phyloP scores from a whole-genome alignment of 345 rosid species.

The Boechera divaricarpa region DNA sequence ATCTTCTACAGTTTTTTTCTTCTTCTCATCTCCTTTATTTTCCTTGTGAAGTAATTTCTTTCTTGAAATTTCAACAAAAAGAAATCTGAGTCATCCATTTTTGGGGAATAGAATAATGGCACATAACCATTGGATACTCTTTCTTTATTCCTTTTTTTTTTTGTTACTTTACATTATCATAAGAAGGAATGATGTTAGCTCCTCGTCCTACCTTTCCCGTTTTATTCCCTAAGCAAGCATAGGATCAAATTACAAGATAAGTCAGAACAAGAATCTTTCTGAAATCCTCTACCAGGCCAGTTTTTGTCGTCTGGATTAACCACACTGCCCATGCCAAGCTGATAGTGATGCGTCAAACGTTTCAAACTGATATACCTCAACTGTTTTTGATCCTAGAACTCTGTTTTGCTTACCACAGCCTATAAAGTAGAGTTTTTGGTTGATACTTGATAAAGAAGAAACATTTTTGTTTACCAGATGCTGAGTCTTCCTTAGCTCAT shows the following conservation, averaged over 20 bases:
- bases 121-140: slow-evolving; percentile 22
- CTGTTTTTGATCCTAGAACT: not conserved
- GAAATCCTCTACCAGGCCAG: not conserved
- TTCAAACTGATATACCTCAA: not conserved
- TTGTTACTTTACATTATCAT: not conserved
- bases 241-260: not conserved
- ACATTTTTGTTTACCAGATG: not conserved
- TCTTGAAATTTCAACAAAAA: not conserved
- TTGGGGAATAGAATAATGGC: not conserved
- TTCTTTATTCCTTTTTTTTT: slow-evolving; percentile 34
- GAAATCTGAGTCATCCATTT: no score
- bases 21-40: not conserved
- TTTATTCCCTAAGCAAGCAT: not conserved
- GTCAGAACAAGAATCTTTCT: not conserved
- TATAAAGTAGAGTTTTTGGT: not conserved
- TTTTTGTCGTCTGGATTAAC: no score
- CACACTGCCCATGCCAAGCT: not conserved
- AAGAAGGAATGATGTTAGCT: not conserved
- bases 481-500: no score
- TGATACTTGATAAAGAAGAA: not conserved
- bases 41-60: slow-evolving; percentile 11
- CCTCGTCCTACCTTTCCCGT: not conserved
- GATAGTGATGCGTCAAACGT: not conserved
- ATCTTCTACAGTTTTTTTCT: not conserved
- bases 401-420: not conserved